Conservation (phyloP, 352 stramenopile genomes). For the Pythium dissimile region DNA sequence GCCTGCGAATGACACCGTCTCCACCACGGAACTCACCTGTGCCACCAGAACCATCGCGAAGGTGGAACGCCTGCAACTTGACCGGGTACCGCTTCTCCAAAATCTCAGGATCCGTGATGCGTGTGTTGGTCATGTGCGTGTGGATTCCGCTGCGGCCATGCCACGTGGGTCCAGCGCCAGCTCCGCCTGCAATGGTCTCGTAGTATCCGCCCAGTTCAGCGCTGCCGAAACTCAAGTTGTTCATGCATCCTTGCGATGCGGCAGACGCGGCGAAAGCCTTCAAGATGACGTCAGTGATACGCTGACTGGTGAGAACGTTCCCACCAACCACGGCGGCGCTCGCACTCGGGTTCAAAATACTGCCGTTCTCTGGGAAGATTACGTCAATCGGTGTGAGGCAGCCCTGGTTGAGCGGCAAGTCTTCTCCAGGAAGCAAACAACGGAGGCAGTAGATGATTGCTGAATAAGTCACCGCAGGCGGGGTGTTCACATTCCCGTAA, state of each 20-base stretch:
- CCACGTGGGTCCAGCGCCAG: constrained; percentile 95
- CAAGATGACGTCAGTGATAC: constrained; percentile 98
- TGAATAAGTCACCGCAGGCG: constrained; percentile 97
- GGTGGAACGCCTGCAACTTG: constrained; percentile 80
- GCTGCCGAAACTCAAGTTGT: constrained; percentile 99
- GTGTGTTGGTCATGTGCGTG: constrained; percentile 99
- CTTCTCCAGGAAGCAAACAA: constrained; percentile 90
- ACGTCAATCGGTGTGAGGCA: constrained; percentile 97
- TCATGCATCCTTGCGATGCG: constrained; percentile 99
- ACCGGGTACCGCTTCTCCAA: constrained; percentile 96
- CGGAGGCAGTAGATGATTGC: constrained; percentile 99
- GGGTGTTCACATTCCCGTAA: constrained; percentile 98
- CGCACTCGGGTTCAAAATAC: constrained; percentile 94
- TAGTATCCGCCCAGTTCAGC: constrained; percentile 95
- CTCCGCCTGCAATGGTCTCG: constrained; percentile 98
- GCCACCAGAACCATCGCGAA: constrained; percentile 89
- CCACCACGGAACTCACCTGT: constrained; percentile 88
- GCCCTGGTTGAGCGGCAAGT: constrained; percentile 97
- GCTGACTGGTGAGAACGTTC: constrained; percentile 98
- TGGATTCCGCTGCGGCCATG: constrained; percentile 96
- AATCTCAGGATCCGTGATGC: constrained; percentile 99
- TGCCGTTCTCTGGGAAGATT: constrained; percentile 90
- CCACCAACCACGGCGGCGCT: constrained; percentile 97
- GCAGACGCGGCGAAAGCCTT: constrained; percentile 95
- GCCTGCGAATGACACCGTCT: constrained; percentile 94